Conservation (phyloP, 495 filamentous ascomycete species). For the Rhizodiscina lignyota region DNA sequence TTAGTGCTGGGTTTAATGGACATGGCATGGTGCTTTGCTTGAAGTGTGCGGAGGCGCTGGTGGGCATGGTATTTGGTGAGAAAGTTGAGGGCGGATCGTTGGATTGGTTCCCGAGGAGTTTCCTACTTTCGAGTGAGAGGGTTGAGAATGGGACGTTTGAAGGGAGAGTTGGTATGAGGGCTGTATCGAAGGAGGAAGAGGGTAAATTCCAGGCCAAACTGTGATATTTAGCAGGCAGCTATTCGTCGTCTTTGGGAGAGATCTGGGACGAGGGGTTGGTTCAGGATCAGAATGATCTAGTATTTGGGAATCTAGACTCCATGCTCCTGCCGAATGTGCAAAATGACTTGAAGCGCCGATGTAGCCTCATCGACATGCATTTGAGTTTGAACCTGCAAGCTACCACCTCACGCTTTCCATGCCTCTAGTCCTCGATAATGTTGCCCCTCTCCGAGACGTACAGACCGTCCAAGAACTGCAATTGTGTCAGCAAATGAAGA, state of each 20-base stretch:
- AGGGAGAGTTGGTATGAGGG: no score
- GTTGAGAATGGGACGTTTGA: constrained; percentile 23
- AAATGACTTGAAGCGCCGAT: no score
- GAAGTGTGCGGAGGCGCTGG: constrained; percentile 36
- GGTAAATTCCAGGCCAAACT: no score
- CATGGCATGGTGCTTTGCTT: constrained; percentile 43
- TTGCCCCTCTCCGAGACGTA: constrained; percentile 97
- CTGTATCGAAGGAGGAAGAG: no score
- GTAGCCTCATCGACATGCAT: no score
- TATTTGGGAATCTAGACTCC: no score
- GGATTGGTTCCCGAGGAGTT: constrained; percentile 36
- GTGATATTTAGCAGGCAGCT: no score
- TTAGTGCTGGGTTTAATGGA: constrained; percentile 35
- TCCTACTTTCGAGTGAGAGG: constrained; percentile 28
- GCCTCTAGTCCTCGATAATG: constrained; percentile 65
- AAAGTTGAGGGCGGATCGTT: constrained; percentile 11
- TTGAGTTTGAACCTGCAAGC: no score
- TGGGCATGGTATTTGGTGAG: constrained; percentile 29
- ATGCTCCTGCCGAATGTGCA: no score
- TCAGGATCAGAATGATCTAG: background rate
- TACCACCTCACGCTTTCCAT: no score
- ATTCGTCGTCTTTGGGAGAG: no score
- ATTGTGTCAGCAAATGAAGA: constrained; percentile 17
- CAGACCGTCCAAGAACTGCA: constrained; percentile 95
- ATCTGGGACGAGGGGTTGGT: constrained; percentile 4